phyloP scores from a whole-genome alignment of 768 basidiomycete species.

The Lentinus tigrinus region DNA sequence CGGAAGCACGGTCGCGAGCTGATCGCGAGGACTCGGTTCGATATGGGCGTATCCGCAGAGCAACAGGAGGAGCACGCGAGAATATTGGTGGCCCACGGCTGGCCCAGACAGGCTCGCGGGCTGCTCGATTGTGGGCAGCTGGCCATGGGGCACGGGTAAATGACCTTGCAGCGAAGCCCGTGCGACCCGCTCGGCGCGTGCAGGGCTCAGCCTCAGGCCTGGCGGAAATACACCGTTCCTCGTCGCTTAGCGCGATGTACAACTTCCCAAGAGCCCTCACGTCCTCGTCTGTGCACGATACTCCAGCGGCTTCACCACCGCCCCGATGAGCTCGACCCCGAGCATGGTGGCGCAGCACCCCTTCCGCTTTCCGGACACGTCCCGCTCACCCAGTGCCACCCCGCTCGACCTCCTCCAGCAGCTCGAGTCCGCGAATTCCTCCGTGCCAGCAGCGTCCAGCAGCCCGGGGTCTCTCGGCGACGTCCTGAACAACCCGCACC shows the following conservation, averaged over 20 bases:
- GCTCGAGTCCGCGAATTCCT: background rate
- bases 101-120: background rate
- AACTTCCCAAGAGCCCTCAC: constrained; percentile 12
- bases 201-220: background rate
- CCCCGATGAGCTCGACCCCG: constrained; percentile 2
- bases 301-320: background rate
- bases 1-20: background rate
- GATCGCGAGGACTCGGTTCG: background rate
- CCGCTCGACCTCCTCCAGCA: background rate
- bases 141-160: background rate
- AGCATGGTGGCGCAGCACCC: constrained; percentile 7
- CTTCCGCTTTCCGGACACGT: background rate
- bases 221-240: constrained; percentile 7
- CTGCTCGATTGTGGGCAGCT: background rate
- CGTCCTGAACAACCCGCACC: constrained; percentile 4
- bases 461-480: background rate
- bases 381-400: background rate
- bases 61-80: background rate
- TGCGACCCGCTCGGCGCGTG: constrained; percentile 5
- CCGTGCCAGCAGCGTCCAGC: background rate
- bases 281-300: background rate
- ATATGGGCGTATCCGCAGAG: background rate
- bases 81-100: background rate
- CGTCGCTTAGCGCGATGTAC: constrained; percentile 8
- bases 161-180: background rate